phyloP scores from a whole-genome alignment of 495 filamentous ascomycete species.

The Thermochaetoides thermophila region DNA sequence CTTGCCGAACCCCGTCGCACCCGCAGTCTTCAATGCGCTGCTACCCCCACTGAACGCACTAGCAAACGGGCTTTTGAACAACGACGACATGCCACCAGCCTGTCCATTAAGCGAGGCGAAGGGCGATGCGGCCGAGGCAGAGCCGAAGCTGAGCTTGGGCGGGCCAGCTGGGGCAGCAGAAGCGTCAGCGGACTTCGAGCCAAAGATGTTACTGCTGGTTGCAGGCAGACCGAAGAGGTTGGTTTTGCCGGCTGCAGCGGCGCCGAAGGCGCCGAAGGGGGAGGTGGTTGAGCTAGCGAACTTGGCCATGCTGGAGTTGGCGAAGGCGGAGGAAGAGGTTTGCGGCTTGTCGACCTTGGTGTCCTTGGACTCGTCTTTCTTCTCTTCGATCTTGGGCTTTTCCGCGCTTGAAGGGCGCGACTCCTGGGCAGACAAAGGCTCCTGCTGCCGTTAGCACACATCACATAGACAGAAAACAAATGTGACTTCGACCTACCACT shows the following conservation, averaged over 20 bases:
- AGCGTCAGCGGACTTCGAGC: slow-evolving; percentile 19
- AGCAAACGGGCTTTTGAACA: slow-evolving; percentile 28
- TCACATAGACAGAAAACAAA: too few relatives aligned
- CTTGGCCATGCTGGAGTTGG: slow-evolving; percentile 35
- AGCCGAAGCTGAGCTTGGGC: slow-evolving; percentile 23
- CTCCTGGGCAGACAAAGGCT: slow-evolving; percentile 9
- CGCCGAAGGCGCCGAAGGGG: slow-evolving; percentile 21
- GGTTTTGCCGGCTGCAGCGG: slow-evolving; percentile 20
- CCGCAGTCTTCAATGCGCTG: slow-evolving; percentile 34
- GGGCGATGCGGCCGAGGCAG: slow-evolving; percentile 13
- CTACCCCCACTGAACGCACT: slow-evolving; percentile 43
- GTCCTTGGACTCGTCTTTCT: too few relatives aligned
- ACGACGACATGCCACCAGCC: slow-evolving; percentile 22
- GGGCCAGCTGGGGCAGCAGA: slow-evolving; percentile 17
- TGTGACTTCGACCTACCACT: too few relatives aligned
- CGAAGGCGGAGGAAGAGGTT: slow-evolving; percentile 33
- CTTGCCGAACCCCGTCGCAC: slow-evolving; percentile 54
- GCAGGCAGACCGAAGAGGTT: slow-evolving; percentile 27
- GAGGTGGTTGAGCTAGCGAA: slow-evolving; percentile 35
- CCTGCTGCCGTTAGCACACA: too few relatives aligned
- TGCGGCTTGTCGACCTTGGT: not conserved
- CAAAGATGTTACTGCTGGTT: slow-evolving; percentile 12
- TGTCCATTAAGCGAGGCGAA: slow-evolving; percentile 13
- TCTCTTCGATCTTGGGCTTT: slow-evolving; percentile 5
- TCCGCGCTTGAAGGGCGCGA: slow-evolving; percentile 13